Evolutionary conservation across 2,329 filamentous ascomycete genomes (phyloP).

Genomic region (Penicillium corylophilum): DNA sequence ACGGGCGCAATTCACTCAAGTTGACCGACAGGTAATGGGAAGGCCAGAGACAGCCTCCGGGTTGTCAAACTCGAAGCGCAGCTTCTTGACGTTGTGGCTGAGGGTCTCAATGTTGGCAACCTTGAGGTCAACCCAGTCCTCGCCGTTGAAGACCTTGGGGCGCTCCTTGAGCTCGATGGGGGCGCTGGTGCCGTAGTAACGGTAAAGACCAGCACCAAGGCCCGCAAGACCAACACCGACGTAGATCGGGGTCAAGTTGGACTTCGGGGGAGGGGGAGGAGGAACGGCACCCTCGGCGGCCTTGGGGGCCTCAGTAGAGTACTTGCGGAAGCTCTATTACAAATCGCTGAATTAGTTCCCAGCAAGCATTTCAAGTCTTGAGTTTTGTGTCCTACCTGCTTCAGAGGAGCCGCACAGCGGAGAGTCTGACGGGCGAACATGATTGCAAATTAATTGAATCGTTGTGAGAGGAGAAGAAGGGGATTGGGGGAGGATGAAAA

Average conservation of each 20-base stretch:
- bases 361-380: neutral
- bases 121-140: conserved; percentile 82
- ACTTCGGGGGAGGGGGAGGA: conserved; percentile 39
- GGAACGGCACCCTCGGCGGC: conserved; percentile 10
- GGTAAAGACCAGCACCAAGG: conserved; percentile 58
- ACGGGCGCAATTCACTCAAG: neutral
- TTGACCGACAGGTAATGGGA: conserved; percentile 65
- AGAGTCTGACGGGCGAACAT: conserved; percentile 69
- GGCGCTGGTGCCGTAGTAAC: conserved; percentile 38
- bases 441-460: conserved; percentile 30
- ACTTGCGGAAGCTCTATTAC: conserved; percentile 63
- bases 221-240: conserved; percentile 38
- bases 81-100: conserved; percentile 93
- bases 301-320: conserved; percentile 63
- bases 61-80: conserved; percentile 85
- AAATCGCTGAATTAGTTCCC: neutral
- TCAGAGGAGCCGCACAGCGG: conserved; percentile 64
- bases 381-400: conserved; percentile 54
- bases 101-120: conserved; percentile 74
- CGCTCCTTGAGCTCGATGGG: conserved; percentile 38
- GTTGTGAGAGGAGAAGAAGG: conserved; percentile 1
- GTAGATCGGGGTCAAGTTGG: conserved; percentile 61
- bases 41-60: conserved; percentile 81
- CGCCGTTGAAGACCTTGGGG: conserved; percentile 68
- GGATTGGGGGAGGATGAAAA: conserved; percentile 13